Evolutionary conservation across 1,139 yeast genomes (phyloP).

Genomic region (Yamadazyma trypodendri): DNA sequence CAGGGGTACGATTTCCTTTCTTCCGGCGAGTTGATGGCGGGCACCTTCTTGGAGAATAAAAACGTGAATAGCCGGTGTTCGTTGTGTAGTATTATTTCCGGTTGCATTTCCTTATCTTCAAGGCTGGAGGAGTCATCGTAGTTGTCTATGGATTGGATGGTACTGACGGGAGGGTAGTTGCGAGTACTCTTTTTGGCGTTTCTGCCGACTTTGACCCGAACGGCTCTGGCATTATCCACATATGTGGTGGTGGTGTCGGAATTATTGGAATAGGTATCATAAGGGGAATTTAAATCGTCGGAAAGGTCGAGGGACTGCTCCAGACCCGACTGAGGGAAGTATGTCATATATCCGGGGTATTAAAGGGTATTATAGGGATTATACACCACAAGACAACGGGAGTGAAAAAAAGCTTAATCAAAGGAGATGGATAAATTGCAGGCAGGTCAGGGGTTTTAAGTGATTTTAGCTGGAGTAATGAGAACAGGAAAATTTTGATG

Average conservation of each 20-base stretch:
- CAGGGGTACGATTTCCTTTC: constrained; percentile 42
- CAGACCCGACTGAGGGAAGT: constrained; percentile 10
- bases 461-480: not conserved
- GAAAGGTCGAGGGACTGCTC: constrained; percentile 8
- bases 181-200: constrained; percentile 4
- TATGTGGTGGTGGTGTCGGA: constrained; percentile 20
- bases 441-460: not conserved
- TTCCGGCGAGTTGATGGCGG: constrained; percentile 34
- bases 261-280: constrained; percentile 11
- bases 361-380: constrained; percentile 1
- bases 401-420: no score
- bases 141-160: constrained; percentile 12
- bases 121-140: not conserved
- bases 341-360: constrained; percentile 9
- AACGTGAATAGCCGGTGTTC: constrained; percentile 33
- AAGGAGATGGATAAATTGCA: no score
- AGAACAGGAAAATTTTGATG: constrained; percentile 5
- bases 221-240: constrained; percentile 12
- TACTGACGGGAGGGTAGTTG: constrained; percentile 12
- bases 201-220: constrained; percentile 1
- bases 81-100: constrained; percentile 20
- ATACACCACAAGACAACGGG: no score
- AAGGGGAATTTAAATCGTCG: constrained; percentile 8
- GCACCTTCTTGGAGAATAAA: constrained; percentile 34
- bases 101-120: constrained; percentile 1